phyloP scores from a whole-genome alignment of 768 basidiomycete genomes.

The Coprinopsis marcescibilis region DNA sequence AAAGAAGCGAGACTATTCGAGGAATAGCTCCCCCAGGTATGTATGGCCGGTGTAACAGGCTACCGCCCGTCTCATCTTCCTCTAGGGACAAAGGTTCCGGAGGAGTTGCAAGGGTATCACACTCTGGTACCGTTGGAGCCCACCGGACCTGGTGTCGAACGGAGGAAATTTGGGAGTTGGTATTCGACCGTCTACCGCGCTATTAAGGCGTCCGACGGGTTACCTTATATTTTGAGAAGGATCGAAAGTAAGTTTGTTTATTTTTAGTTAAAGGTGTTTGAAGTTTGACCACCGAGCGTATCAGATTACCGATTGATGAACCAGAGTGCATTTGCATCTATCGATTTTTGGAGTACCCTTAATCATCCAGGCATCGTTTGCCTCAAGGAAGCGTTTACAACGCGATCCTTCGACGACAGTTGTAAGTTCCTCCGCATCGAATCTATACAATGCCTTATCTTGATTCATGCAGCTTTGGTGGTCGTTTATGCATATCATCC shows the following conservation, averaged over 20 bases:
- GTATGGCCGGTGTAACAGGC: background rate
- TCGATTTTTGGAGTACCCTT: slow-evolving; percentile 83
- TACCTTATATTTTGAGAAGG: slow-evolving; percentile 70
- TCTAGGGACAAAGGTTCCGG: slow-evolving; percentile 59
- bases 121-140: slow-evolving; percentile 76
- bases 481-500: slow-evolving; percentile 90
- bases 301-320: slow-evolving; percentile 80
- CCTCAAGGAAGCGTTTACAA: slow-evolving; percentile 92
- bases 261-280: background rate
- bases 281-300: slow-evolving; percentile 10
- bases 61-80: slow-evolving; percentile 21
- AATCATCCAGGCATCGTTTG: slow-evolving; percentile 82
- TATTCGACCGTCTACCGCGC: slow-evolving; percentile 83
- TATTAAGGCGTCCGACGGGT: slow-evolving; percentile 68
- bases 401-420: slow-evolving; percentile 84
- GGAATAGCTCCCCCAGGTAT: slow-evolving; percentile 35
- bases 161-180: slow-evolving; percentile 81
- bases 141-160: slow-evolving; percentile 37
- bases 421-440: slow-evolving; percentile 48
- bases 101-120: slow-evolving; percentile 89
- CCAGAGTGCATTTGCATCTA: slow-evolving; percentile 72
- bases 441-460: background rate
- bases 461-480: slow-evolving; percentile 60
- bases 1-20: slow-evolving; percentile 64
- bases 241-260: slow-evolving; percentile 67